These are phyloP conservation scores for Rhodotorula glutinis DNA, from an alignment of 1,284 basidiomycete species.

Conservation along the genomic window DNA sequence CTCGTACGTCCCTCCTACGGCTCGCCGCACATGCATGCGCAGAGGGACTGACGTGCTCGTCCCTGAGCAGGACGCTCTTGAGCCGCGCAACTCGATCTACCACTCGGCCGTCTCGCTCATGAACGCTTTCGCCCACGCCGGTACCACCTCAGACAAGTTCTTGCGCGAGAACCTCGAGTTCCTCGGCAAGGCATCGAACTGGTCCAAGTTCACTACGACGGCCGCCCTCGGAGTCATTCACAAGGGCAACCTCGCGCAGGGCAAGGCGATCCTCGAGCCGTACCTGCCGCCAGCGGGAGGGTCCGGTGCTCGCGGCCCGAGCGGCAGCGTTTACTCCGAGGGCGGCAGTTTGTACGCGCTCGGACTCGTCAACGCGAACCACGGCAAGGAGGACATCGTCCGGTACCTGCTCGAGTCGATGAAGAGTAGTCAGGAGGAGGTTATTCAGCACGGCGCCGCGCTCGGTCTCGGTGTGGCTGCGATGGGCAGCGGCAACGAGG, in stretches of 20 bases:
- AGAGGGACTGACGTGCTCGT: background rate
- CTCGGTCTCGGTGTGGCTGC: constrained; percentile 87
- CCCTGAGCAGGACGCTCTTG: constrained; percentile 71
- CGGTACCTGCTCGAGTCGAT: constrained; percentile 73
- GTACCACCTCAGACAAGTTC: constrained; percentile 89
- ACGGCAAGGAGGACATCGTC: constrained; percentile 60
- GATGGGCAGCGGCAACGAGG: constrained; percentile 79
- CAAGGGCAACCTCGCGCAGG: constrained; percentile 89
- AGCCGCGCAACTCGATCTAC: constrained; percentile 89
- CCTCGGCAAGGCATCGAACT: constrained; percentile 87
- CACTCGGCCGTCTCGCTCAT: constrained; percentile 91
- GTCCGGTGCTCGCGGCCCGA: constrained; percentile 49
- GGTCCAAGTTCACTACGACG: constrained; percentile 95
- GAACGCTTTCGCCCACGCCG: constrained; percentile 93
- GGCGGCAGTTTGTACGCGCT: constrained; percentile 89
- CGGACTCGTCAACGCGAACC: constrained; percentile 81
- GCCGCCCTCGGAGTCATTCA: constrained; percentile 94
- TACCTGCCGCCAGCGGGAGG: constrained; percentile 71
- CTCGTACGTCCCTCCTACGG: constrained; percentile 58
- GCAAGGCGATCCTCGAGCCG: constrained; percentile 85
- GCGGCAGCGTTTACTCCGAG: constrained; percentile 68
- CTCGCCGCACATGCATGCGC: too few relatives aligned
- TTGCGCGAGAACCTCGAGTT: constrained; percentile 91
- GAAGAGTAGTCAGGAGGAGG: constrained; percentile 63
- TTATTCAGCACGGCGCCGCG: constrained; percentile 92